Percentiles rank a stretch among this genome's conserved stretches.
These are phyloP conservation scores for Paulownia fortunei DNA, from an alignment of 257 asterid genomes.

Conservation along the genomic window DNA sequence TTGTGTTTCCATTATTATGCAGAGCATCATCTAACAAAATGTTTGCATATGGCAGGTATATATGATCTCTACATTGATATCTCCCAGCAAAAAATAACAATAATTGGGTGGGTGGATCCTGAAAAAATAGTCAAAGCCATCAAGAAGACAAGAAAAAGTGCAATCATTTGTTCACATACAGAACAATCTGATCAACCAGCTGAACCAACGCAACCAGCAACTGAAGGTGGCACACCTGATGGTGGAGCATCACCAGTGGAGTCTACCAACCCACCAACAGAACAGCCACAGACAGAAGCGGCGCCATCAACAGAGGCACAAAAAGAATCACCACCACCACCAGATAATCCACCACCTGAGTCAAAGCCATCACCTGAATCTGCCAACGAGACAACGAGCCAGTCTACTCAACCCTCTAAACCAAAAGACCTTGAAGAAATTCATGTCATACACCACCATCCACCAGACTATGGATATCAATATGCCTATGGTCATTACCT, in stretches of 20 bases:
- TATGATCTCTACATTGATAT: slow-evolving; percentile 70
- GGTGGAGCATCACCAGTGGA: slow-evolving; percentile 48
- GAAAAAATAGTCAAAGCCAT: slow-evolving; percentile 76
- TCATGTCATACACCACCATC: slow-evolving; percentile 70
- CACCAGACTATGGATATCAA: slow-evolving; percentile 62
- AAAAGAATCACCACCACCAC: slow-evolving; percentile 36
- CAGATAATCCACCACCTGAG: slow-evolving; percentile 52
- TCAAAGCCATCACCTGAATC: slow-evolving; percentile 37
- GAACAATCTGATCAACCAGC: slow-evolving; percentile 63
- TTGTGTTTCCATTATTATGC: neutral
- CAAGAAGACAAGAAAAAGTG: slow-evolving; percentile 75
- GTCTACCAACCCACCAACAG: slow-evolving; percentile 45
- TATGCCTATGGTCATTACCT: slow-evolving; percentile 40
- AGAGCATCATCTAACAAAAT: slow-evolving; percentile 6
- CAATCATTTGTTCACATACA: slow-evolving; percentile 67
- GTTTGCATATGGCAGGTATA: slow-evolving; percentile 52
- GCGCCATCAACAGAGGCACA: slow-evolving; percentile 44
- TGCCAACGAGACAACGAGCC: slow-evolving; percentile 39
- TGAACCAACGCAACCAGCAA: slow-evolving; percentile 43
- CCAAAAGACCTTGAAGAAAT: slow-evolving; percentile 68
- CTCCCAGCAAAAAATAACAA: slow-evolving; percentile 73
- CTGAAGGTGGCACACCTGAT: slow-evolving; percentile 39
- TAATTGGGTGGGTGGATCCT: slow-evolving; percentile 87
- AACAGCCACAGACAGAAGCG: slow-evolving; percentile 40
- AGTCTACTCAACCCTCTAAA: slow-evolving; percentile 33